Conservation (phyloP, 176 grass and related monocot species). For the Phragmites australis region DNA sequence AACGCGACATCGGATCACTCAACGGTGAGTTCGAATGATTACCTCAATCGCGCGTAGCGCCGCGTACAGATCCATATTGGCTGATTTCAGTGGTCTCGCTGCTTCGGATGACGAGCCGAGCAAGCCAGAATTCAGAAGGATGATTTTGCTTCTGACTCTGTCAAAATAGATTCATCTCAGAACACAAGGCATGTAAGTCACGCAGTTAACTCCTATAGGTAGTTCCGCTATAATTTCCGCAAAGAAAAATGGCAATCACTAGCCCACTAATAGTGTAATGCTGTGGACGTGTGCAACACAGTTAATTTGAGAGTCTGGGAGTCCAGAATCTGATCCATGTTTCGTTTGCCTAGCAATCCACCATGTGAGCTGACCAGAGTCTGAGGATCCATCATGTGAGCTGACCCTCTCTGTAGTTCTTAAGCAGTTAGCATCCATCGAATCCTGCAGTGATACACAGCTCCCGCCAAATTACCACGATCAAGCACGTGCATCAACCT, state of each 20-base stretch:
- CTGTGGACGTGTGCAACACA: constrained; percentile 5
- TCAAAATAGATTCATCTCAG: constrained; percentile 5
- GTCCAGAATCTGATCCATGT: not conserved
- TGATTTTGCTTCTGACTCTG: not conserved
- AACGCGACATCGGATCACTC: not conserved
- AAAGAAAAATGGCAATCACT: no score
- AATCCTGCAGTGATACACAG: no score
- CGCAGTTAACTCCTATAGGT: not conserved
- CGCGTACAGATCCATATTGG: not conserved
- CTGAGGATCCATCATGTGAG: no score
- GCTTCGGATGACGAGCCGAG: not conserved
- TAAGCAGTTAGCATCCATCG: no score
- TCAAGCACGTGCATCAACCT: constrained; percentile 22
- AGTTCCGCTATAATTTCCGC: no score
- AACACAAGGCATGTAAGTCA: not conserved
- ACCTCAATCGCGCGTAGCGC: not conserved
- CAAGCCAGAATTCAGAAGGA: not conserved
- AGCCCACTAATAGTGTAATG: not conserved
- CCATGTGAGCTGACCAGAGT: not conserved
- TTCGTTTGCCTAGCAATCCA: not conserved
- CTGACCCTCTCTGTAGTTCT: no score
- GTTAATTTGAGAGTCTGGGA: not conserved
- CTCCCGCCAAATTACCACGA: not conserved
- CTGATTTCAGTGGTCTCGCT: no score
- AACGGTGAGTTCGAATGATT: not conserved